A percentile compares a stretch with the other conserved stretches of the same genome.
Conservation (phyloP, 805 yeast genomes). For the Debaryomyces castellii region DNA sequence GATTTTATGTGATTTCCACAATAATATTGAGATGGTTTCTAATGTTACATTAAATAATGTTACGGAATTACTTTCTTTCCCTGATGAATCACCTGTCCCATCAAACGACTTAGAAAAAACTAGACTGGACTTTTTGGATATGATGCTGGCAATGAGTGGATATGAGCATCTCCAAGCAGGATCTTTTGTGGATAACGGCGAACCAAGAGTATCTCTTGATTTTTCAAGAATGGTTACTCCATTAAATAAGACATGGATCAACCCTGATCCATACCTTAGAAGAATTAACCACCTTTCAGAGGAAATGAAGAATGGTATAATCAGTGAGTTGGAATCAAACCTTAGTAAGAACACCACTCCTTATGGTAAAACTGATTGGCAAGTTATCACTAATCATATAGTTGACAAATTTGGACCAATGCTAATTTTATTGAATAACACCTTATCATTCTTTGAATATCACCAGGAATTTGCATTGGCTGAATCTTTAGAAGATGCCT, state of each 20-base stretch:
- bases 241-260: conserved; percentile 48
- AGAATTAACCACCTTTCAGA: conserved; percentile 3
- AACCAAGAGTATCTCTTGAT: conserved; percentile 49
- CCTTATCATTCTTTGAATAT: conserved; percentile 19
- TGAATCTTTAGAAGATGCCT: conserved; percentile 23
- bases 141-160: conserved; percentile 28
- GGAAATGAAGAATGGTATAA: conserved; percentile 3
- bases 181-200: conserved; percentile 46
- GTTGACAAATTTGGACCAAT: conserved; percentile 54
- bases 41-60: conserved; percentile 40
- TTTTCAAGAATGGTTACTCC: conserved; percentile 54
- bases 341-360: neutral
- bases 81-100: conserved; percentile 15
- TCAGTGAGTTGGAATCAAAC: conserved; percentile 1
- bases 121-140: conserved; percentile 21
- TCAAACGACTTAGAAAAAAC: conserved; percentile 5
- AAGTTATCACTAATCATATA: conserved; percentile 46
- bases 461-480: neutral
- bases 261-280: conserved; percentile 45
- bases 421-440: conserved; percentile 39
- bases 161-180: conserved; percentile 52
- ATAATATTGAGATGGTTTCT: conserved; percentile 46
- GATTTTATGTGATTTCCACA: conserved; percentile 58
- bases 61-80: conserved; percentile 39
- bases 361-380: conserved; percentile 45